Conservation (phyloP, 192 early-diverging fungal species). For the Dissophora globulifera region DNA sequence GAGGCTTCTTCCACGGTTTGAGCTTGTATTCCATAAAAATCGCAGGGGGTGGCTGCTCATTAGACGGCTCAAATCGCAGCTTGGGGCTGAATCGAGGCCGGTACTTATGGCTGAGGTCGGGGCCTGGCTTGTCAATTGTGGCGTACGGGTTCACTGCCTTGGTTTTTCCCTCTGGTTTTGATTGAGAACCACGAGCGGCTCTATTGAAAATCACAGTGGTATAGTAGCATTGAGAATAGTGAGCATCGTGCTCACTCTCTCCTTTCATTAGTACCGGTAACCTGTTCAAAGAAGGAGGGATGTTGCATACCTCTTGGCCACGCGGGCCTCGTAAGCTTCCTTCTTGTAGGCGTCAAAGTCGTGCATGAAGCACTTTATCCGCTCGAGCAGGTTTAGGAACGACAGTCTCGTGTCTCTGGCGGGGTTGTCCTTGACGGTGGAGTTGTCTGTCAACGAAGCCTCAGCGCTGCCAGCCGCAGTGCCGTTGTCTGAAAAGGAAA, state of each 20-base stretch:
- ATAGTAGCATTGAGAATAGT: background rate
- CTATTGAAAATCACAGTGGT: background rate
- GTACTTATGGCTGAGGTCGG: background rate
- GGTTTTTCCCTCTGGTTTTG: background rate
- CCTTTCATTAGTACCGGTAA: background rate
- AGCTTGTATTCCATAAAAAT: slow-evolving; percentile 5
- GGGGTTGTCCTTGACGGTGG: no score
- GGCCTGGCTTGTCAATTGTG: slow-evolving; percentile 10
- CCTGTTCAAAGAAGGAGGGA: background rate
- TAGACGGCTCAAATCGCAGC: slow-evolving; percentile 12
- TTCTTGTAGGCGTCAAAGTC: background rate
- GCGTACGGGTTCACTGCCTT: slow-evolving; percentile 9
- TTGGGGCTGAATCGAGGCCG: slow-evolving; percentile 13
- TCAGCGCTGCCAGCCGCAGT: no score
- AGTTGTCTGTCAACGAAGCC: no score
- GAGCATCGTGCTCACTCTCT: background rate
- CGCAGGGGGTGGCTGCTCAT: slow-evolving; percentile 5
- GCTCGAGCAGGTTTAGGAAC: no score
- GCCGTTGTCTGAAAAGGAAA: no score
- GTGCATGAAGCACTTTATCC: background rate
- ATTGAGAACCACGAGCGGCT: background rate
- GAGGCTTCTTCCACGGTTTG: slow-evolving; percentile 20
- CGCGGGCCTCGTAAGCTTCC: slow-evolving; percentile 8
- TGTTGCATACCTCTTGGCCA: slow-evolving; percentile 4
- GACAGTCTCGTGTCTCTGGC: no score